A percentile compares a stretch with the other conserved stretches of the same genome.
phyloP scores from a whole-genome alignment of 805 yeast genomes.

The Candida odintsovae region DNA sequence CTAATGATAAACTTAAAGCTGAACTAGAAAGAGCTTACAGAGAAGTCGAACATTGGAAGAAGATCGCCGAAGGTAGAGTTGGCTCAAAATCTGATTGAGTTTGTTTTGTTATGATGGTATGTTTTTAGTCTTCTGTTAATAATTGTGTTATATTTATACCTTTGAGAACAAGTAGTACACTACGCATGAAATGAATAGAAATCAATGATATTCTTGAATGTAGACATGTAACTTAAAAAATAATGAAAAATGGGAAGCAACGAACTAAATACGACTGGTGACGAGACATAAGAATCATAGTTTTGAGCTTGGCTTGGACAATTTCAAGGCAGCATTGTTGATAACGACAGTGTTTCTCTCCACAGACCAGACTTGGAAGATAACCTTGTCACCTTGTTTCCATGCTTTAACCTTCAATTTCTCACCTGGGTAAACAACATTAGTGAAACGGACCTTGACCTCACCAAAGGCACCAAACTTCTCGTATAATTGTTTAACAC shows the following conservation, averaged over 20 bases:
- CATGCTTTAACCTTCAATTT: constrained; percentile 76
- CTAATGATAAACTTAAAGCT: constrained; percentile 80
- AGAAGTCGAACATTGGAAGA: constrained; percentile 82
- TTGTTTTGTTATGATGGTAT: too few relatives aligned
- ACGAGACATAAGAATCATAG: constrained; percentile 16
- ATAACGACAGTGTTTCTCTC: constrained; percentile 77
- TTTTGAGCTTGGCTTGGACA: constrained; percentile 29
- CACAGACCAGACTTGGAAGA: constrained; percentile 76
- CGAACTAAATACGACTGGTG: neutral
- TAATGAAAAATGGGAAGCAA: too few relatives aligned
- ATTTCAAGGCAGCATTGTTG: constrained; percentile 79
- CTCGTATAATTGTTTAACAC: constrained; percentile 70
- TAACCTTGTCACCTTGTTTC: constrained; percentile 60
- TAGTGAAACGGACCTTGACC: constrained; percentile 85
- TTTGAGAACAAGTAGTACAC: neutral
- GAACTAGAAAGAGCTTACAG: constrained; percentile 91
- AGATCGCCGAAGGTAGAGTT: constrained; percentile 17
- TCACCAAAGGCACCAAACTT: constrained; percentile 78
- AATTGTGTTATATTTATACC: too few relatives aligned
- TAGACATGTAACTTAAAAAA: too few relatives aligned
- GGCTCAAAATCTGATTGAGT: constrained; percentile 5
- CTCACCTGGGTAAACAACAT: constrained; percentile 94
- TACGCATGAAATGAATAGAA: neutral
- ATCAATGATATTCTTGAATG: neutral
- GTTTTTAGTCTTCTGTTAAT: too few relatives aligned